phyloP scores from a whole-genome alignment of 2,329 filamentous ascomycete genomes.

The Penicillium sp. region DNA sequence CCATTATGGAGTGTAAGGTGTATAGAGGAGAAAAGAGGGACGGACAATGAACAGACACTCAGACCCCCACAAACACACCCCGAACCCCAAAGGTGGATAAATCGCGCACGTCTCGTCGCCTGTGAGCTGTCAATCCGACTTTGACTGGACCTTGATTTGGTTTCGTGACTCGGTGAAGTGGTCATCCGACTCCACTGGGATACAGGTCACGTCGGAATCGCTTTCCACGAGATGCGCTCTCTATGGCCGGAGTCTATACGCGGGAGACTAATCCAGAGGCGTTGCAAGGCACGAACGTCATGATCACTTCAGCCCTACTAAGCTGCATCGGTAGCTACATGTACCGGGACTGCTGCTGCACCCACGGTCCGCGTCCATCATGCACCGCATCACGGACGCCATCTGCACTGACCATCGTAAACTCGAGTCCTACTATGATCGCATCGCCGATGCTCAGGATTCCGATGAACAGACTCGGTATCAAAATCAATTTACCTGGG shows the following conservation, averaged over 20 bases:
- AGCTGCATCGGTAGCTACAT: background rate
- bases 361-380: conserved; percentile 1
- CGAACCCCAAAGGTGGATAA: background rate
- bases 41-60: background rate
- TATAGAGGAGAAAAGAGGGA: background rate
- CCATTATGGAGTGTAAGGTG: background rate
- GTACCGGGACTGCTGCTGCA: background rate
- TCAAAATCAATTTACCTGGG: conserved; percentile 55
- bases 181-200: conserved; percentile 1
- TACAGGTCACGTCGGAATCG: background rate
- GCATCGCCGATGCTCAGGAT: conserved; percentile 43
- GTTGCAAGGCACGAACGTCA: conserved; percentile 1
- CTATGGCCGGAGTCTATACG: background rate
- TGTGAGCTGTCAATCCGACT: background rate
- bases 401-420: conserved; percentile 46
- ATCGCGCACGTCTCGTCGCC: background rate
- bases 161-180: background rate
- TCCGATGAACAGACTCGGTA: conserved; percentile 45
- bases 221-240: background rate
- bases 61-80: background rate
- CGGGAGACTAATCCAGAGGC: background rate
- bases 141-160: background rate
- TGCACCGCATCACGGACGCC: conserved; percentile 34
- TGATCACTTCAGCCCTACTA: conserved; percentile 1
- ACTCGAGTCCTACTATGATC: conserved; percentile 45